Percentiles rank a stretch among this genome's conserved stretches.
phyloP scores from a whole-genome alignment of 2,329 filamentous ascomycete genomes.

The Pseudogymnoascus sp. region DNA sequence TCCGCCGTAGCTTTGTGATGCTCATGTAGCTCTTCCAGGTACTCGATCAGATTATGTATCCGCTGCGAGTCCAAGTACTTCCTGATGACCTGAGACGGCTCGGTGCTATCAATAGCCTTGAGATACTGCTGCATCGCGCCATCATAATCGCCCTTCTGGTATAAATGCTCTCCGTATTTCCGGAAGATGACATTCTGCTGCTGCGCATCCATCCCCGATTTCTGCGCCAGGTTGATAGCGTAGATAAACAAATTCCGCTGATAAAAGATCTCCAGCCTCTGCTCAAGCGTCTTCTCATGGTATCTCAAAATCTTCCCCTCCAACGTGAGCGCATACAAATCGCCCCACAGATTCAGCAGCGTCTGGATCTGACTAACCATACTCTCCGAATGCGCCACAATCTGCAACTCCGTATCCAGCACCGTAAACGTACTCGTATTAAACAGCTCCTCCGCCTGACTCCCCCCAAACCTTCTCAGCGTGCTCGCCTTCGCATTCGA shows the following conservation, averaged over 20 bases:
- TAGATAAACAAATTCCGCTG: slow-evolving; percentile 86
- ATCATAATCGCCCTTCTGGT: slow-evolving; percentile 92
- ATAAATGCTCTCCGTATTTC: slow-evolving; percentile 87
- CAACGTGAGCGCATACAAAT: slow-evolving; percentile 79
- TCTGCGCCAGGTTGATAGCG: slow-evolving; percentile 87
- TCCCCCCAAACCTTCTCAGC: slow-evolving; percentile 62
- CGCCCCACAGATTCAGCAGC: slow-evolving; percentile 81
- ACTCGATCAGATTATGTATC: slow-evolving; percentile 95
- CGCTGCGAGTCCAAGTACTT: slow-evolving; percentile 97
- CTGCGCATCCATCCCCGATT: slow-evolving; percentile 66
- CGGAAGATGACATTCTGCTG: slow-evolving; percentile 90
- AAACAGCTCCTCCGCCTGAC: slow-evolving; percentile 68
- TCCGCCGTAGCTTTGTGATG: slow-evolving; percentile 88
- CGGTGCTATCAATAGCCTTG: slow-evolving; percentile 88
- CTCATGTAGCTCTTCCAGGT: slow-evolving; percentile 91
- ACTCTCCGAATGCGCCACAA: slow-evolving; percentile 82
- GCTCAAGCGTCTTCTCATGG: slow-evolving; percentile 81
- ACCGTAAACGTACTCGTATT: slow-evolving; percentile 82
- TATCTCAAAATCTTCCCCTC: slow-evolving; percentile 90
- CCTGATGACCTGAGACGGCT: slow-evolving; percentile 90
- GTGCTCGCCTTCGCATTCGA: slow-evolving; percentile 46
- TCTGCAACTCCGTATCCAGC: slow-evolving; percentile 82
- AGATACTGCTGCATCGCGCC: slow-evolving; percentile 99
- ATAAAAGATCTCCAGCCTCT: slow-evolving; percentile 87
- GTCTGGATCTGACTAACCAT: slow-evolving; percentile 71